Evolutionary conservation across 2,329 filamentous ascomycete species (phyloP).

Genomic region (Beauveria pseudobassiana): DNA sequence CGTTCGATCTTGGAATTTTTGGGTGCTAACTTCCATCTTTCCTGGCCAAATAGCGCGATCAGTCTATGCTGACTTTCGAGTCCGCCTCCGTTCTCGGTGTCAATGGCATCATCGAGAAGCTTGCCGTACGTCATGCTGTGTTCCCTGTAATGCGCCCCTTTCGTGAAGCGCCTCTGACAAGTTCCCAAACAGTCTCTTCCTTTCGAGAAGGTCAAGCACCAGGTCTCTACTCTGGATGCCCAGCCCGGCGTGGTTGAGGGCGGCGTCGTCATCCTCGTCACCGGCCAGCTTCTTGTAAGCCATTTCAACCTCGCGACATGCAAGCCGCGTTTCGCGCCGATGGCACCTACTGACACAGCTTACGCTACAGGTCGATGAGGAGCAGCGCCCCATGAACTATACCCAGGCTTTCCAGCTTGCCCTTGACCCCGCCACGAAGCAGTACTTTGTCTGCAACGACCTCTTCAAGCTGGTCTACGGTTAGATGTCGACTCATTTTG

Average conservation of each 20-base stretch:
- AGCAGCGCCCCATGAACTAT: constrained; percentile 83
- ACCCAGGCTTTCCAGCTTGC: constrained; percentile 82
- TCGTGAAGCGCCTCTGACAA: neutral
- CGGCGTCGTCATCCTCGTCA: constrained; percentile 80
- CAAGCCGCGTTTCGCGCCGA: neutral
- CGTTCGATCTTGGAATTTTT: neutral
- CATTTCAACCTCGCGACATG: constrained; percentile 3
- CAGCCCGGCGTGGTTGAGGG: constrained; percentile 63
- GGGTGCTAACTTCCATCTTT: neutral
- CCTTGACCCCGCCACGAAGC: constrained; percentile 51
- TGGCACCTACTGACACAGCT: neutral
- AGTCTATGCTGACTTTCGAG: constrained; percentile 95
- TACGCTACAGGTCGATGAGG: constrained; percentile 67
- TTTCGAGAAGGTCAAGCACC: constrained; percentile 75
- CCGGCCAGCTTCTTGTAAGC: constrained; percentile 73
- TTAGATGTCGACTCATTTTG: constrained; percentile 23
- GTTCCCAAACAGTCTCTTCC: constrained; percentile 53
- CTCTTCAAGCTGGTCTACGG: constrained; percentile 84
- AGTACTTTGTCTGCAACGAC: constrained; percentile 89
- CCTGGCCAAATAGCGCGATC: constrained; percentile 50
- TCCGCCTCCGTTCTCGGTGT: constrained; percentile 57
- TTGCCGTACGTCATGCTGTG: constrained; percentile 51
- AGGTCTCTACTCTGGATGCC: constrained; percentile 69
- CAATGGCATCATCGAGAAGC: constrained; percentile 67
- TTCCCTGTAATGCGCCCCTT: neutral